Evolutionary conservation across 2,329 filamentous ascomycete species (phyloP).

Genomic region (Aspergillus amoenus): DNA sequence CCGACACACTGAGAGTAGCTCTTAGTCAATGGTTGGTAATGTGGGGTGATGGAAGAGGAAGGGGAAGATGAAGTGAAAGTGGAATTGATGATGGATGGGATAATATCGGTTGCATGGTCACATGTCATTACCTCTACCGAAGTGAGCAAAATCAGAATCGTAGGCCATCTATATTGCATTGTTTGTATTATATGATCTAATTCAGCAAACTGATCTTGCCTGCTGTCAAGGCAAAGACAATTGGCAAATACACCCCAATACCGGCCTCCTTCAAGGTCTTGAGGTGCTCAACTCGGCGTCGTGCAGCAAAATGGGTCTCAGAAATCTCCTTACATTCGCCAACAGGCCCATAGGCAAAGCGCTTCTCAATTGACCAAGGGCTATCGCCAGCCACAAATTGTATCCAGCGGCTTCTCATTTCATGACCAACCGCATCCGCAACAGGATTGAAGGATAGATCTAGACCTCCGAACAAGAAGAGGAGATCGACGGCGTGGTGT

Average conservation of each 20-base stretch:
- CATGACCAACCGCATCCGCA: constrained; percentile 33
- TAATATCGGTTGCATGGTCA: neutral
- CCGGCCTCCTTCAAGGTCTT: constrained; percentile 32
- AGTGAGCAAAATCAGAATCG: too few relatives aligned
- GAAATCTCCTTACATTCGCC: constrained; percentile 36
- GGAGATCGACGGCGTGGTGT: constrained; percentile 50
- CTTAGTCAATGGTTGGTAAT: neutral
- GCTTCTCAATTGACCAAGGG: constrained; percentile 36
- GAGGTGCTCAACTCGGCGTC: constrained; percentile 34
- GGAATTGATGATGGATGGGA: too few relatives aligned
- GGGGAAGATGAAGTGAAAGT: too few relatives aligned
- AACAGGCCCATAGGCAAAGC: constrained; percentile 43
- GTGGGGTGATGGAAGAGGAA: neutral
- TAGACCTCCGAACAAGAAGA: constrained; percentile 46
- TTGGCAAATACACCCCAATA: constrained; percentile 28
- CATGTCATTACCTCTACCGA: neutral
- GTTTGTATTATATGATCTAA: constrained; percentile 15
- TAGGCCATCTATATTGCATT: too few relatives aligned
- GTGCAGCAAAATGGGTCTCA: constrained; percentile 30
- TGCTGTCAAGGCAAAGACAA: constrained; percentile 34
- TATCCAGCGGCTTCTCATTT: constrained; percentile 45
- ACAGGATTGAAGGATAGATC: constrained; percentile 37
- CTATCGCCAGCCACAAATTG: constrained; percentile 36
- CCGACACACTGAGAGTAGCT: neutral
- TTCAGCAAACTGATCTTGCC: constrained; percentile 47